Percentiles rank a stretch among this genome's conserved stretches.
Conservation (phyloP, 2,329 filamentous ascomycete genomes). For the Calonectria pseudoreteaudii region DNA sequence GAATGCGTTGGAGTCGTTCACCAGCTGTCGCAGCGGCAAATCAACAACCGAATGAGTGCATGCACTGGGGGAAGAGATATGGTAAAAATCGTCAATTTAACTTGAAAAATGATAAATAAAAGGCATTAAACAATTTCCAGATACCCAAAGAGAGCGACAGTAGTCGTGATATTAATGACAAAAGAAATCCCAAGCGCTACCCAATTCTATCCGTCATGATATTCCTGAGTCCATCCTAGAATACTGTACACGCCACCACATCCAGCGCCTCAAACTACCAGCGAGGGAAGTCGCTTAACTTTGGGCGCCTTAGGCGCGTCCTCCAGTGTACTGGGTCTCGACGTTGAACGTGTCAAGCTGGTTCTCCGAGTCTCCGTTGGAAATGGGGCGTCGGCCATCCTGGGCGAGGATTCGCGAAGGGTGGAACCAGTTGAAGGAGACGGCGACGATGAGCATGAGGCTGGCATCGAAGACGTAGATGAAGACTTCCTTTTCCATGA, state of each 20-base stretch:
- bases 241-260: background rate
- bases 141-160: background rate
- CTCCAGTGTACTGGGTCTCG: background rate
- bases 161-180: background rate
- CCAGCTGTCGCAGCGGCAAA: background rate
- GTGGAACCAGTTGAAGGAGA: conserved; percentile 26
- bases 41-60: background rate
- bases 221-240: background rate
- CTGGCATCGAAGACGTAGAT: conserved; percentile 49
- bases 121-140: background rate
- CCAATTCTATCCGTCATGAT: background rate
- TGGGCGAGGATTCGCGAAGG: conserved; percentile 1
- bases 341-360: background rate
- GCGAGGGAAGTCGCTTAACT: background rate
- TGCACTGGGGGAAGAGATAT: background rate
- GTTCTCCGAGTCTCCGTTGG: background rate
- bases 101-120: background rate
- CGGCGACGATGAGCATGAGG: conserved; percentile 44
- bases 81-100: background rate
- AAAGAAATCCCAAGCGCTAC: background rate
- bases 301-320: background rate
- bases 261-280: background rate
- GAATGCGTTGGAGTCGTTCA: background rate
- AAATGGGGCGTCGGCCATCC: background rate
- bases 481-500: conserved; percentile 45